phyloP scores from a whole-genome alignment of 192 early-diverging fungal genomes.

The Radiomyces spectabilis region DNA sequence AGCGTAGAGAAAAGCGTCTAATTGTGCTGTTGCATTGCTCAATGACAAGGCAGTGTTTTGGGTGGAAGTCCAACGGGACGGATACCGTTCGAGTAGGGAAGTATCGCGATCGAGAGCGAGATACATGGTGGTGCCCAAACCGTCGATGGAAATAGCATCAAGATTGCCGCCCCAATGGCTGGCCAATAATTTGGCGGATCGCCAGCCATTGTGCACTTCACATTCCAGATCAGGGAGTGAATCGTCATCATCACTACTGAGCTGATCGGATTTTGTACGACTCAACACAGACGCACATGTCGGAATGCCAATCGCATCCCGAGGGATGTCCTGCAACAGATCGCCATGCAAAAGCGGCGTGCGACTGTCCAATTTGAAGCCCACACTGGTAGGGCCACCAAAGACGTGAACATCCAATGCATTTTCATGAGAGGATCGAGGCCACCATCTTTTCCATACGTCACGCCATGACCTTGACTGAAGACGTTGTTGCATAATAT shows the following conservation, averaged over 20 bases:
- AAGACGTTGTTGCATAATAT: not conserved
- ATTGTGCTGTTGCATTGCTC: conserved; percentile 9
- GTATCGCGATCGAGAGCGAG: conserved; percentile 19
- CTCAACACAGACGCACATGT: conserved; percentile 6
- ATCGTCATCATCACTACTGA: not conserved
- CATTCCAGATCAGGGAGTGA: conserved; percentile 13
- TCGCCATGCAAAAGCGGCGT: conserved; percentile 3
- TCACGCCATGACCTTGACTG: not conserved
- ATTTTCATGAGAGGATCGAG: not conserved
- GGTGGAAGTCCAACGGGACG: not conserved
- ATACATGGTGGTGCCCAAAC: conserved; percentile 18
- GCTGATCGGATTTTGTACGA: conserved; percentile 1
- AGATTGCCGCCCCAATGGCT: conserved; percentile 15
- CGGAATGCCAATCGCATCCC: conserved; percentile 14
- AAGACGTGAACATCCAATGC: conserved; percentile 3
- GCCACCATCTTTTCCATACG: not conserved
- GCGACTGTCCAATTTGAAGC: conserved; percentile 4
- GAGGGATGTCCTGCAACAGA: conserved; percentile 13
- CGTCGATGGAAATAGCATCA: conserved; percentile 9
- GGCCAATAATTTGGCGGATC: conserved; percentile 6
- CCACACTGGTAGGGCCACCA: conserved; percentile 18
- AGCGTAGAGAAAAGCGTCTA: conserved; percentile 16
- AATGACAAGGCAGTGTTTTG: conserved; percentile 4
- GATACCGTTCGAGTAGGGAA: conserved; percentile 10
- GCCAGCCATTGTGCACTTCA: conserved; percentile 7